Percentiles rank a stretch among this genome's conserved stretches.
phyloP scores from a whole-genome alignment of 2,329 filamentous ascomycete genomes.

The Gnomoniopsis sp. region DNA sequence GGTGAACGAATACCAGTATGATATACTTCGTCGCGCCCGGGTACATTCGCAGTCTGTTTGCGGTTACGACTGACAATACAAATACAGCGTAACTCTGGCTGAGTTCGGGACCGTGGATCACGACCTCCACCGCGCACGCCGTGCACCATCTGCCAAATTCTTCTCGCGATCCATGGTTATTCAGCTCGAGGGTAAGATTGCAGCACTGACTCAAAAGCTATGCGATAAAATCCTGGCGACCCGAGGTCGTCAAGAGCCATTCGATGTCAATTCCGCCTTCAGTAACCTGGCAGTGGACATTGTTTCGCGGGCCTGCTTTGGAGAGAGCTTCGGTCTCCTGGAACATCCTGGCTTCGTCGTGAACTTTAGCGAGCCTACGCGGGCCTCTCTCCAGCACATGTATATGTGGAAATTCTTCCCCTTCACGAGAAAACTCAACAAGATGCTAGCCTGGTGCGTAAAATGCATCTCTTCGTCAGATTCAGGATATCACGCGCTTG shows the following conservation, averaged over 20 bases:
- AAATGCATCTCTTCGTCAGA: too few species aligned
- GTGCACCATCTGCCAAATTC: constrained; percentile 2
- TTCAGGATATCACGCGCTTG: neutral
- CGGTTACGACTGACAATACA: neutral
- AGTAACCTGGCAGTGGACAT: neutral
- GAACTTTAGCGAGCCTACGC: constrained; percentile 22
- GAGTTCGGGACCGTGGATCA: constrained; percentile 3
- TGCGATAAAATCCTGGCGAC: constrained; percentile 7
- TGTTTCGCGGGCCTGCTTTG: neutral
- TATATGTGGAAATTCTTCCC: constrained; percentile 1
- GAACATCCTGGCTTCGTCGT: constrained; percentile 29
- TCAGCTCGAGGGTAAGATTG: neutral
- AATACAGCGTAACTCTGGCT: neutral
- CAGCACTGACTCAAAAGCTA: neutral
- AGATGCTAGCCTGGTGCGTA: neutral
- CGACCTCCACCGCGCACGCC: neutral
- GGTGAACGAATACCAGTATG: neutral
- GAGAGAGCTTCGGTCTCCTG: constrained; percentile 10
- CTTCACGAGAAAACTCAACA: neutral
- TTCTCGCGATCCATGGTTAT: constrained; percentile 1
- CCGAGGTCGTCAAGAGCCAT: neutral
- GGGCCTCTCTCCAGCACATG: neutral
- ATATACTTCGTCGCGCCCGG: too few species aligned
- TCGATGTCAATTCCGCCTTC: neutral
- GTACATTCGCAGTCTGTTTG: neutral